Percentiles rank a stretch among this genome's conserved stretches.
phyloP scores from a whole-genome alignment of 2,329 filamentous ascomycete genomes.

The Epichloe coenophiala region DNA sequence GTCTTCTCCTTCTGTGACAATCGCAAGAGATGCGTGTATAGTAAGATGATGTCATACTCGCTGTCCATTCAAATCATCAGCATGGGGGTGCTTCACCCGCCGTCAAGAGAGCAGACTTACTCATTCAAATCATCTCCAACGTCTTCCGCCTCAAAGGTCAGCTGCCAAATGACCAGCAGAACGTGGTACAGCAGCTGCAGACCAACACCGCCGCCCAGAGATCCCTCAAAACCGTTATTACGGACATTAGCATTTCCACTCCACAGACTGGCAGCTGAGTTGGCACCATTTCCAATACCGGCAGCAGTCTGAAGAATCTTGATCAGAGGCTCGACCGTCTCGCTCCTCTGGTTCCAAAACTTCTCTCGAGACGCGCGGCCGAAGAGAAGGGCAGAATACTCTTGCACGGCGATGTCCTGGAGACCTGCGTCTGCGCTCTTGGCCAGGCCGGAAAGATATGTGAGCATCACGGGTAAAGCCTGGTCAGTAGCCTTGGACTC shows the following conservation, averaged over 20 bases:
- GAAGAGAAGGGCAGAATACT: constrained; percentile 75
- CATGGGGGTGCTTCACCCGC: neutral
- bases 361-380: constrained; percentile 60
- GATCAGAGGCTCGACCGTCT: constrained; percentile 71
- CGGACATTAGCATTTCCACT: constrained; percentile 39
- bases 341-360: constrained; percentile 83
- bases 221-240: constrained; percentile 48
- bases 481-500: constrained; percentile 53
- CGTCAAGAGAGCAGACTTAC: constrained; percentile 33
- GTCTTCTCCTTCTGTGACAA: constrained; percentile 97
- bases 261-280: constrained; percentile 47
- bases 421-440: constrained; percentile 78
- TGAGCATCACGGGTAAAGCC: constrained; percentile 70
- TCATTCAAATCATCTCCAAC: constrained; percentile 69
- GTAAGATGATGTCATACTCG: constrained; percentile 80
- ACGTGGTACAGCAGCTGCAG: constrained; percentile 91
- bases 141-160: constrained; percentile 79
- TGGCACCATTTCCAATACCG: constrained; percentile 53
- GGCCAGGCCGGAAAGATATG: constrained; percentile 71
- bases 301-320: constrained; percentile 72
- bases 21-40: constrained; percentile 85
- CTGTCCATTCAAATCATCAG: constrained; percentile 28
- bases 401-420: constrained; percentile 89
- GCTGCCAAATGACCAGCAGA: constrained; percentile 85
- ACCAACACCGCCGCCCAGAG: constrained; percentile 68